phyloP scores from a whole-genome alignment of 345 rosid species.

The Dipteronia dyeriana region DNA sequence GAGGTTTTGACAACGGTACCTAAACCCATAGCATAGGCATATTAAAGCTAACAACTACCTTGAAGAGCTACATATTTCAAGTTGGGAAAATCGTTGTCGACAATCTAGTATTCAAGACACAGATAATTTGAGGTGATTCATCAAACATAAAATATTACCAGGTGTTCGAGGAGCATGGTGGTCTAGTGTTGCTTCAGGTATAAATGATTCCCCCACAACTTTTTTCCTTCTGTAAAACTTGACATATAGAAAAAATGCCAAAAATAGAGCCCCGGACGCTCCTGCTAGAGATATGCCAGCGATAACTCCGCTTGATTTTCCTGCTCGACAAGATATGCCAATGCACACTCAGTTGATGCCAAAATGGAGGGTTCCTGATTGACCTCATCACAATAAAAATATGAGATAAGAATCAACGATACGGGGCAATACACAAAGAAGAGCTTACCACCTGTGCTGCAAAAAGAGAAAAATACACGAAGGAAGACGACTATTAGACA shows the following conservation, averaged over 20 bases:
- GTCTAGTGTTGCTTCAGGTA: constrained; percentile 27
- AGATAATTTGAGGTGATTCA: neutral
- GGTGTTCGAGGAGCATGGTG: constrained; percentile 17
- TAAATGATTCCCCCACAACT: constrained; percentile 18
- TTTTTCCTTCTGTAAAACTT: constrained; percentile 33
- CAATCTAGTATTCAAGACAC: constrained; percentile 8
- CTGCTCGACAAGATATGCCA: constrained; percentile 34
- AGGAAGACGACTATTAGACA: constrained; percentile 19
- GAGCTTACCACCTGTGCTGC: constrained; percentile 46
- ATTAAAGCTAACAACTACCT: neutral
- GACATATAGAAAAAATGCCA: constrained; percentile 18
- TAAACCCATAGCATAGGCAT: constrained; percentile 1
- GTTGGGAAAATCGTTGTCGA: neutral
- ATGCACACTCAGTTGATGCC: constrained; percentile 15
- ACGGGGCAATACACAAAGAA: constrained; percentile 7
- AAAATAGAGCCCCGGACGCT: constrained; percentile 25
- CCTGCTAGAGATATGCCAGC: constrained; percentile 47
- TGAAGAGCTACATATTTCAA: neutral
- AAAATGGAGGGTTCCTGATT: neutral
- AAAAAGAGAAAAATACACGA: constrained; percentile 22
- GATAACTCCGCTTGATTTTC: constrained; percentile 32
- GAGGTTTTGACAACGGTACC: constrained; percentile 24
- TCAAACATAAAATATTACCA: constrained; percentile 23
- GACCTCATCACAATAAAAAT: neutral
- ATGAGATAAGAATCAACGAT: constrained; percentile 7